These are phyloP conservation scores for Acephala macrosclerotiorum DNA, from an alignment of 2,329 filamentous ascomycete species.

Conservation along the genomic window DNA sequence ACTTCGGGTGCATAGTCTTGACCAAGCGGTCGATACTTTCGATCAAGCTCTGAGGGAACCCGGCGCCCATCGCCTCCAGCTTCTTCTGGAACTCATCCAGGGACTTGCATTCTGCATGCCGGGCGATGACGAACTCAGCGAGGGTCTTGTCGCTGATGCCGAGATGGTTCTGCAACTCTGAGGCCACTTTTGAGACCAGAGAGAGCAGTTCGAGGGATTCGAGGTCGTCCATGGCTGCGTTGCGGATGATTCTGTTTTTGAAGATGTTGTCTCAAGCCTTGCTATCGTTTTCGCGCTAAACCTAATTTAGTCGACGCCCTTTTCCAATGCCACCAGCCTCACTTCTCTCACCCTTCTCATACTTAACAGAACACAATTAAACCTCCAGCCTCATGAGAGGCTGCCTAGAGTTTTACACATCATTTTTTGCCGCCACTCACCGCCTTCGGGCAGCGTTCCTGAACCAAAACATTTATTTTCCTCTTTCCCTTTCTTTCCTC, in stretches of 20 bases:
- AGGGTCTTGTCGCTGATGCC: constrained; percentile 93
- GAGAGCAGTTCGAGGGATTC: constrained; percentile 91
- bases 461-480: background rate
- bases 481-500: background rate
- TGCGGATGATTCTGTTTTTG: background rate
- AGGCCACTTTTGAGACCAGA: constrained; percentile 92
- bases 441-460: too few species aligned
- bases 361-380: too few species aligned
- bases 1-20: constrained; percentile 87
- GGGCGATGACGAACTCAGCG: constrained; percentile 94
- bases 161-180: constrained; percentile 92
- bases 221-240: constrained; percentile 64
- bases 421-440: too few species aligned
- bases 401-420: too few species aligned
- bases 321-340: too few species aligned
- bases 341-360: too few species aligned
- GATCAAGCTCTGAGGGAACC: constrained; percentile 83
- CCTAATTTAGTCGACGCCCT: too few species aligned
- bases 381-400: too few species aligned
- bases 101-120: constrained; percentile 78
- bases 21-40: constrained; percentile 93
- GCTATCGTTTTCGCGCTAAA: background rate
- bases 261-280: background rate
- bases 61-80: constrained; percentile 79
- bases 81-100: constrained; percentile 78